Evolutionary conservation across 2,329 filamentous ascomycete species (phyloP), one percentile per base, ranked within the genome.

Genomic region (Ascochyta viciae-villosae): DNA sequence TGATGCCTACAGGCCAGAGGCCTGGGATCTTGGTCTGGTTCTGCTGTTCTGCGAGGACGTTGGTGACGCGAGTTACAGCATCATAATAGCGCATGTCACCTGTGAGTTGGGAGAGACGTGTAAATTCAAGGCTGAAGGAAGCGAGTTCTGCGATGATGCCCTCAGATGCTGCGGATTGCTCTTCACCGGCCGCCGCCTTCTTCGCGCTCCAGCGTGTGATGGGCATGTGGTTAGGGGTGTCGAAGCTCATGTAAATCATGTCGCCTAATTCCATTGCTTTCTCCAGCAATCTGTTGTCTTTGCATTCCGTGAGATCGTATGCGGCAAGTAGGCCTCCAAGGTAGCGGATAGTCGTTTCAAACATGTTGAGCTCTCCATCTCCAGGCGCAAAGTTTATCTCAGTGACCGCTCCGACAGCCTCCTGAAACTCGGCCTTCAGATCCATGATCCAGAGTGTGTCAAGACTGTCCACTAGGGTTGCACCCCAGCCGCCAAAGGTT

Each of bases 401-500:
- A 63, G 81, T 76, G 12, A 85, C 81, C 1, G 83, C 83, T 41
- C 77, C 74, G 2, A 88, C 83, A 1, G 87, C 87, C 61, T 83
- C 78, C 26, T 83, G 77, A 65, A 90, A 90, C 50, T 90, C 87
- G 1, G 82, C 77, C 54, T 80, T 81, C 68, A 89, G 63, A 15
- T 82, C 87, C 82, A 90, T 85, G 61, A 90, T 87, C 87, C 87
- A 89, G 13, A 90, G 78, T 13, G 85, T 85, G 68, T 90, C 88
- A 43, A 89, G 79, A 6, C 83, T 61, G 77, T 96, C 92, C 4
- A 96, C 89, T 52, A 96, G 74, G 0, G 92, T 94, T 12, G 91
- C 91, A 9, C 89, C 90, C 92, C 92, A 96, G 41, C 90, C 92
- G 71, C 91, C 94, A 75, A 96, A 96, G 0, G 91, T 90, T 67